Evolutionary conservation across 306 rosid species (phyloP), one percentile per base, ranked within the genome.

Genomic region (Betula pendula): DNA sequence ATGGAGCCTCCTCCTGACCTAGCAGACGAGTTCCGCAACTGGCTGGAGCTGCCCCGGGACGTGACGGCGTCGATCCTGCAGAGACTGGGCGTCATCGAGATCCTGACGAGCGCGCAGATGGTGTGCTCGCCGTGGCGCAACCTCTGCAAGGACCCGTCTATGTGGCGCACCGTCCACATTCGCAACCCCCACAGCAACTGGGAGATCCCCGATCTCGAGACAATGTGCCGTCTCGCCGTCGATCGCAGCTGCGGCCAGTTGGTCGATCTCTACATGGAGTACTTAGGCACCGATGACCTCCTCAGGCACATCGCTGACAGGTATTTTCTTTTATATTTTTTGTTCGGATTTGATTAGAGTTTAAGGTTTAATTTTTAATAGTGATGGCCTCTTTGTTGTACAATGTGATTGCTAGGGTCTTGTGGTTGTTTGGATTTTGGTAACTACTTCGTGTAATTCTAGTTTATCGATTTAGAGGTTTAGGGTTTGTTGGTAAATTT

Each of bases 81-180:
- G 48, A 84, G 85, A 73, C 84, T 92, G 0, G 81, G 82, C 13
- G 65, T 85, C 1, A 13, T 85, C 38, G 89, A 90, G 2, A 77
- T 83, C 55, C 78, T 92, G 27, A 24, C 16, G 35, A 71, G 17
- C 35, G 91, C 83, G 48, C 88, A 79, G 70, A 15, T 3, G 1
- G 95, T 90, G 65, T 92, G 93, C 83, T 65, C 78, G 10, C 19
- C 50, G 27, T 92, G 97, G 97, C 87, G 85, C 66, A 67, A 63
- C 2, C 79, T 92, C 83, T 75, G 90, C 44, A 78, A 62, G 75
- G 91, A 87, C 31, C 95, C 95, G 47, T 49, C 55, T 20, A 67
- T 85, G 29, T 90, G 89, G 91, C 87, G 88, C 72, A 45, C 72
- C 67, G 76, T 92, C 59, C 83, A 84, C 68, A 85, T 92, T 87